Base-by-base conservation (phyloP, 2,329 filamentous ascomycete genomes). In the Hymenoscyphus fructigenus region DNA sequence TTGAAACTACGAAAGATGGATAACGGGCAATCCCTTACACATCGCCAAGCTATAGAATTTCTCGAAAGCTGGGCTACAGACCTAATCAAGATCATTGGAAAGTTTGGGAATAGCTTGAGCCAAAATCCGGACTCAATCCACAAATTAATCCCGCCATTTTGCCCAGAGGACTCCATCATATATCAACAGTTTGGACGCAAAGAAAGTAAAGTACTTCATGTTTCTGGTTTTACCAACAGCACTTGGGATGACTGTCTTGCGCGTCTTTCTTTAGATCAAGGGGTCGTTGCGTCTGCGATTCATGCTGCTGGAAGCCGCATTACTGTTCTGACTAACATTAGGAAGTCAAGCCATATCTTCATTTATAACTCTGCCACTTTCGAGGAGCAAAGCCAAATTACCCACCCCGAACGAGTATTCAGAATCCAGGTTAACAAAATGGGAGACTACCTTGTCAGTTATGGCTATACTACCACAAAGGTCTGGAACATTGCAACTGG, bases 401-500 rank as follows among this genome's bases (percentile, higher is more conserved):
- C 38, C 9, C 61, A 63, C 23, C 20, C 26, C 9, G 61, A 63
- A 28, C 32, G 20, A 41, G 32, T 63, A 1, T 59, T 67, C 67
- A n/a, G 34, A 26, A 72, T 75, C 28, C 65, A 71, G 10, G 20
- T 72, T 1, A 72, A 73, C 62, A 64, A n/a, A 5, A 66, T 64
- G 4, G 72, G 63, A 1, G 70, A 62, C 1, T n/a, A 69, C 1
- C 3, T 76, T 9, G 72, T 67, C n/a, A 76, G 70, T 3, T 76
- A 74, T 34, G 75, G 75, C 6, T 73, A 68, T 36, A 58, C 41
- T 7, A 74, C 72, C 1, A 73, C 68, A 0, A 74, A 70, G 23
- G 38, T 77, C 7, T 76, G 74, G 74, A 63, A 74, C 1, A 58
- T 72, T 34, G 47, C 69, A 0, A 72, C 67, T 1, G 75, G 75